Evolutionary conservation across 371 early-diverging fungal species (phyloP), one percentile per base, ranked within the genome.

Genomic region (Umbelopsis sp.): DNA sequence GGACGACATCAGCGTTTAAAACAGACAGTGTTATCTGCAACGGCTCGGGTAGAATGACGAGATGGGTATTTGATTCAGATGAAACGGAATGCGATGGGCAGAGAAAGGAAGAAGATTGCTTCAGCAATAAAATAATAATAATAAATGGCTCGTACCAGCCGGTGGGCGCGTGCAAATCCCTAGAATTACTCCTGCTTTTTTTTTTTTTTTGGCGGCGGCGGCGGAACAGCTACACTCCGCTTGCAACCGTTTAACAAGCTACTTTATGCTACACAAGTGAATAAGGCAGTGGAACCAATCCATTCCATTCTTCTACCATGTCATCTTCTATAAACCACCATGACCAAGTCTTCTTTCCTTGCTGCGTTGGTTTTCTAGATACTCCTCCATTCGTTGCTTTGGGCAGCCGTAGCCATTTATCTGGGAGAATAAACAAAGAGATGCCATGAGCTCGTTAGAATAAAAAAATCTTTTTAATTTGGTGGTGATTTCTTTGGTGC

Each of bases 1-100:
- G 25, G 73, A 64, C 25, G 70, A 63, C 62, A 74, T 68, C 74
- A 74, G 53, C 35, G 29, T 57, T 29, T 16, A 35, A 35, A 57
- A 35, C 18, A 35, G 57, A 57, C 57, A 35, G 18, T 18, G 37
- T 29, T 18, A 57, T 9, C 57, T 35, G 29, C 18, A 29, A 57
- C 35, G n/a, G 35, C 12, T 51, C 20, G 29, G 52, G 52, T 29
- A 16, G 9, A 57, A 35, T 57, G 57, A 16, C 37, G 35, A 57
- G 29, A 35, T 29, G 29, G 35, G 29, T 57, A 57, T 35, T 29
- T 35, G 32, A 18, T 18, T 14, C 18, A 57, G 35, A 35, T 57
- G 57, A 57, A 48, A 16, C 5, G 20, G 16, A 18, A n/a, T 48
- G 20, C 48, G 20, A 16, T n/a, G 48, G 5, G 48, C n/a, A 48